These are phyloP conservation scores for Candida gigantensis DNA, from an alignment of 1,139 yeast genomes.

Conservation along the genomic window DNA sequence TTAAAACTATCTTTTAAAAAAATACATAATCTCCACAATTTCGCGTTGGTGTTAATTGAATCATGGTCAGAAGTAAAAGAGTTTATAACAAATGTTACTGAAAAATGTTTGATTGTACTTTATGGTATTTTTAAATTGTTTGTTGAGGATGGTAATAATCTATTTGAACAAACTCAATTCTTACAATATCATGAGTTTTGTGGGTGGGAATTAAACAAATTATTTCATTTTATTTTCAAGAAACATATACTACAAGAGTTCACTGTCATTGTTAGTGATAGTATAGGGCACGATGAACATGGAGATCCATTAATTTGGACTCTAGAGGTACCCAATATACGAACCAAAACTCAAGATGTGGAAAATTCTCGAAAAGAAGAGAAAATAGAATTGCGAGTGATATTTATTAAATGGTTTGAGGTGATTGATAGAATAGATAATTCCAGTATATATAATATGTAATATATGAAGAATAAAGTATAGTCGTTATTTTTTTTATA, in stretches of 20 bases:
- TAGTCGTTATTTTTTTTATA: not conserved
- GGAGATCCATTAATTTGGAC: constrained; percentile 10
- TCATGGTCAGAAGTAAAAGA: constrained; percentile 14
- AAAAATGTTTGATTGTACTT: constrained; percentile 5
- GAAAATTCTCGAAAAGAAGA: not conserved
- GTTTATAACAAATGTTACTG: constrained; percentile 4
- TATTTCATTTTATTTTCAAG: constrained; percentile 11
- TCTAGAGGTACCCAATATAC: constrained; percentile 7
- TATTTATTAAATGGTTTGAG: constrained; percentile 14
- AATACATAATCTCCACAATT: constrained; percentile 5
- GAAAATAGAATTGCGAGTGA: constrained; percentile 6
- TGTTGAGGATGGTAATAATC: constrained; percentile 9
- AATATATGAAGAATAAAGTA: not conserved
- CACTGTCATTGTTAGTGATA: constrained; percentile 10
- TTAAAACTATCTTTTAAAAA: constrained; percentile 3
- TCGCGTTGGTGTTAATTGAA: constrained; percentile 11
- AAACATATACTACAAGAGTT: constrained; percentile 1
- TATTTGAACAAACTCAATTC: constrained; percentile 1
- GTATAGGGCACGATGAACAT: constrained; percentile 6
- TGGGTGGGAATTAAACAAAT: constrained; percentile 12
- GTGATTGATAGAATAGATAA: constrained; percentile 5
- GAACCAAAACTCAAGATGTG: not conserved
- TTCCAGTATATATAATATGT: not conserved
- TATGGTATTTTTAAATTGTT: constrained; percentile 13
- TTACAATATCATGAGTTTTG: constrained; percentile 7